Percentiles rank a stretch among this genome's conserved stretches.
Evolutionary conservation across 768 basidiomycete genomes (phyloP).

Genomic region (Leucocoprinus leucothites): DNA sequence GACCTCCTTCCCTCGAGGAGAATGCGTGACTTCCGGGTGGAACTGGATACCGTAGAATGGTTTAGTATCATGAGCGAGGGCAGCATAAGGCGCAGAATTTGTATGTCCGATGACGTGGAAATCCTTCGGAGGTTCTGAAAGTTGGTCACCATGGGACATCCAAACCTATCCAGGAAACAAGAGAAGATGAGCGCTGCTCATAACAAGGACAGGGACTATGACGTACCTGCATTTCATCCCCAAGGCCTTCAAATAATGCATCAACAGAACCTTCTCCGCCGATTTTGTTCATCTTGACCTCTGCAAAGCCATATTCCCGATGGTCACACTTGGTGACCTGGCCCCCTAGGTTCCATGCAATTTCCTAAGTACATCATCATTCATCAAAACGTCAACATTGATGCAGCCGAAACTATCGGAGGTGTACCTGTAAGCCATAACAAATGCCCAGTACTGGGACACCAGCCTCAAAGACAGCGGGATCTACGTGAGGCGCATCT

Average conservation of each 20-base stretch:
- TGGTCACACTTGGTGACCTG: conserved; percentile 84
- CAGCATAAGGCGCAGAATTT: conserved; percentile 84
- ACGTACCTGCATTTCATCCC: conserved; percentile 83
- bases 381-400: not conserved
- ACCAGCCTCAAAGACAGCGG: conserved; percentile 81
- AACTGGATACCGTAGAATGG: conserved; percentile 97
- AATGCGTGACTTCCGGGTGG: conserved; percentile 98
- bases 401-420: not conserved
- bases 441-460: conserved; percentile 96
- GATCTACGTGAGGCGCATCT: conserved; percentile 92
- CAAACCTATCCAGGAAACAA: conserved; percentile 77
- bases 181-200: not conserved
- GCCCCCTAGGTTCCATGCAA: conserved; percentile 85
- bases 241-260: conserved; percentile 80
- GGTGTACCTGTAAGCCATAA: conserved; percentile 86
- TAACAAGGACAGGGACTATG: not conserved
- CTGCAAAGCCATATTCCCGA: conserved; percentile 93
- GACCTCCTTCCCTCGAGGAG: conserved; percentile 83
- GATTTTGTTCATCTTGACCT: conserved; percentile 67
- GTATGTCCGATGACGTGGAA: conserved; percentile 91
- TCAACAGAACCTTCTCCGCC: conserved; percentile 54
- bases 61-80: conserved; percentile 86
- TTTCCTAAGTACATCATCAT: conserved; percentile 61
- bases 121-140: conserved; percentile 73
- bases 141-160: conserved; percentile 99